Conservation (phyloP, 352 stramenopile genomes). For the Aphanomyces euteiches region DNA sequence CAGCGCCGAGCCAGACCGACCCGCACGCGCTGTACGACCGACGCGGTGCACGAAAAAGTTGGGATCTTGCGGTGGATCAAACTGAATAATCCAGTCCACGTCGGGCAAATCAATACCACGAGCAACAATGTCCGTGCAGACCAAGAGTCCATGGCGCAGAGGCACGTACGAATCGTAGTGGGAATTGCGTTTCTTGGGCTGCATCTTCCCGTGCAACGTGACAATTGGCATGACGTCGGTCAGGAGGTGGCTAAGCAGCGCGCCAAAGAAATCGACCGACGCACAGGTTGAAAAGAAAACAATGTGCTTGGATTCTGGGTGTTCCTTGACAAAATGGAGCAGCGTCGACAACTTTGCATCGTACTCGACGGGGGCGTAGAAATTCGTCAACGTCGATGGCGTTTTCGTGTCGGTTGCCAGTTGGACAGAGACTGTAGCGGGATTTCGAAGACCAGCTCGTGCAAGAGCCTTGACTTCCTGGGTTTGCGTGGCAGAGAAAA, state of each 20-base stretch:
- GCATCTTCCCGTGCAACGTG: constrained; percentile 92
- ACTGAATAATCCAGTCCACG: constrained; percentile 99
- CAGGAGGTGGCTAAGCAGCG: constrained; percentile 81
- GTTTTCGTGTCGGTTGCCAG: constrained; percentile 82
- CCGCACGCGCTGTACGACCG: constrained; percentile 95
- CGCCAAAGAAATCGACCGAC: constrained; percentile 97
- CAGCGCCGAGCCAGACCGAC: constrained; percentile 88
- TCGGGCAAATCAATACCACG: constrained; percentile 98
- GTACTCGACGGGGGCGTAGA: constrained; percentile 91
- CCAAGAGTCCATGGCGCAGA: constrained; percentile 70
- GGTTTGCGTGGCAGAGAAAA: constrained; percentile 90
- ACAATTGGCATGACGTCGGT: constrained; percentile 44
- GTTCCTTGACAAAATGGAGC: constrained; percentile 88
- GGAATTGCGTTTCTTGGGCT: constrained; percentile 82
- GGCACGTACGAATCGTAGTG: constrained; percentile 73
- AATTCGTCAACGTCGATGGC: constrained; percentile 87
- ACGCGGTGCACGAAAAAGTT: constrained; percentile 99
- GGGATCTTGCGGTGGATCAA: constrained; percentile 96
- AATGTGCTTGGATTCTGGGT: constrained; percentile 89
- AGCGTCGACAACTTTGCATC: constrained; percentile 93
- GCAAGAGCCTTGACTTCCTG: constrained; percentile 95
- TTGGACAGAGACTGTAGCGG: constrained; percentile 96
- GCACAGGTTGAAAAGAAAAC: constrained; percentile 99
- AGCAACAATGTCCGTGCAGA: constrained; percentile 99
- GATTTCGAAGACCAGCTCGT: constrained; percentile 96